Percentiles rank a stretch among this genome's conserved stretches.
phyloP scores from a whole-genome alignment of 305 asterid genomes.

The Plantago lanceolata region DNA sequence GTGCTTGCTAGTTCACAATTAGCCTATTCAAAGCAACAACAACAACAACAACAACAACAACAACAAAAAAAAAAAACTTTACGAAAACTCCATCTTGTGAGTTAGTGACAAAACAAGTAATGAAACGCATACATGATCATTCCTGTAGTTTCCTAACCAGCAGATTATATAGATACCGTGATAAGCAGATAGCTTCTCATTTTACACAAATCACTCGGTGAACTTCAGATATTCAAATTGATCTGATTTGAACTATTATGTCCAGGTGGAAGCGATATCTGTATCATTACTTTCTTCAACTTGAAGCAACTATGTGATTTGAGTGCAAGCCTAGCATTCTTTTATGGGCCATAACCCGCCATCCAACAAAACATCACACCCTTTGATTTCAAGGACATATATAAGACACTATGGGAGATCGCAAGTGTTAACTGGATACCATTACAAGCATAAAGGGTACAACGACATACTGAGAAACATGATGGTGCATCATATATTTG shows the following conservation, averaged over 20 bases:
- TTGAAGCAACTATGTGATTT: slow-evolving; percentile 5
- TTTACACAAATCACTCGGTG: slow-evolving; percentile 7
- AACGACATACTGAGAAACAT: slow-evolving; percentile 63
- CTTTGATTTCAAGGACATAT: not conserved
- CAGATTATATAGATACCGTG: not conserved
- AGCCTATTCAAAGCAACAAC: no score
- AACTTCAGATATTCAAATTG: slow-evolving; percentile 1
- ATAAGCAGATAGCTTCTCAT: slow-evolving; percentile 1
- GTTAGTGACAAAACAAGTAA: not conserved
- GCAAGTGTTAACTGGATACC: not conserved
- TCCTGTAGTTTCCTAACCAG: not conserved
- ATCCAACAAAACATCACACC: slow-evolving; percentile 11
- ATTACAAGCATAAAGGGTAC: slow-evolving; percentile 9
- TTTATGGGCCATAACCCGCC: slow-evolving; percentile 8
- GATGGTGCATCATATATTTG: slow-evolving; percentile 92
- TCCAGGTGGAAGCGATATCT: slow-evolving; percentile 12
- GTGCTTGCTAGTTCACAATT: not conserved
- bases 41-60: no score
- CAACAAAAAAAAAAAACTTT: no score
- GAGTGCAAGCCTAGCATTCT: slow-evolving; percentile 14
- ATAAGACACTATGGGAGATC: not conserved
- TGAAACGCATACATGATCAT: not conserved
- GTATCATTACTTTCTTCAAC: not conserved
- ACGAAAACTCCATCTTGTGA: not conserved
- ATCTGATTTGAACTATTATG: not conserved